A percentile compares a stretch with the other conserved stretches of the same genome.
phyloP scores from a whole-genome alignment of 257 asterid genomes.

The Salvia splendens region DNA sequence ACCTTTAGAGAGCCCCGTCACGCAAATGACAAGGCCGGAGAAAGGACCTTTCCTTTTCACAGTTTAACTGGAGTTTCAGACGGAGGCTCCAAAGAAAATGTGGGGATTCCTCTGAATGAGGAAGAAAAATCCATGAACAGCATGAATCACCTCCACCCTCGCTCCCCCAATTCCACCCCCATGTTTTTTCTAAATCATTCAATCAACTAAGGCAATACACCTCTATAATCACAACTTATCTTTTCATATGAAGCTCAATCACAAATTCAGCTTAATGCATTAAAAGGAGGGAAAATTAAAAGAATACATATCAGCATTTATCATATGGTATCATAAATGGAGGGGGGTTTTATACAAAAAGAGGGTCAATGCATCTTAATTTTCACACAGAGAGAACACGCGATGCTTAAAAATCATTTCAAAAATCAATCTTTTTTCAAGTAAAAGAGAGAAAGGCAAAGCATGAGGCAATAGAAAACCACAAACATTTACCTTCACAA shows the following conservation, averaged over 20 bases:
- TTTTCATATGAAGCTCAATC: not conserved
- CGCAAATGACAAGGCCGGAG: conserved; percentile 86
- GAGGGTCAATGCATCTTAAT: conserved; percentile 43
- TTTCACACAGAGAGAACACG: conserved; percentile 15
- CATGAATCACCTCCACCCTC: conserved; percentile 71
- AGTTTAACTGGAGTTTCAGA: conserved; percentile 45
- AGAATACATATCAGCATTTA: too few species aligned
- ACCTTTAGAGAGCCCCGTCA: conserved; percentile 95
- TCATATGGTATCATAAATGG: too few species aligned
- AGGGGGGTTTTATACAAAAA: too few species aligned
- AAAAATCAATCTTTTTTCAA: conserved; percentile 30
- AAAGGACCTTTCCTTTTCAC: conserved; percentile 55
- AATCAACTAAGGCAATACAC: conserved; percentile 12
- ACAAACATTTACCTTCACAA: conserved; percentile 25
- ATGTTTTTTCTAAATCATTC: conserved; percentile 34
- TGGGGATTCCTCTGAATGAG: conserved; percentile 62
- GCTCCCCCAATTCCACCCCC: conserved; percentile 53
- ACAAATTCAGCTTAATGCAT: conserved; percentile 7
- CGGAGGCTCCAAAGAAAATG: conserved; percentile 57
- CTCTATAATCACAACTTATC: not conserved
- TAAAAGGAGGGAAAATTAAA: conserved; percentile 25
- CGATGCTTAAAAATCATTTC: conserved; percentile 28
- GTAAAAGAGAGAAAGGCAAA: conserved; percentile 23
- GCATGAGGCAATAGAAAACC: conserved; percentile 35
- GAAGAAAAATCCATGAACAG: conserved; percentile 68